Conservation (phyloP, 352 stramenopile species). For the Phytophthora kernoviae region DNA sequence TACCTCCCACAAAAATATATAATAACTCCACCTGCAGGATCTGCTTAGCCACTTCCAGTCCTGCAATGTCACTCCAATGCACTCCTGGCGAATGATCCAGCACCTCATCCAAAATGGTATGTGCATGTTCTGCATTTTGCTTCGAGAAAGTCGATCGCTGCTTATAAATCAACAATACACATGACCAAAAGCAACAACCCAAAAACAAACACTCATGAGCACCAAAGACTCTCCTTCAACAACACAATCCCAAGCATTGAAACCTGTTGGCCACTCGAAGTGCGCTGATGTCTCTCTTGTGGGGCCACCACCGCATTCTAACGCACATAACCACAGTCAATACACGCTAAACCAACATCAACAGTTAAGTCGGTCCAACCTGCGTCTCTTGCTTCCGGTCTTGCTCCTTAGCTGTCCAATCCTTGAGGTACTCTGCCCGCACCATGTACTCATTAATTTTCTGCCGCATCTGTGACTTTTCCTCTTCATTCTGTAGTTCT, state of each 20-base stretch:
- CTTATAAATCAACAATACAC: too few relatives aligned
- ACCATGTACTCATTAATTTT: slow-evolving; percentile 86
- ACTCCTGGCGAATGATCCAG: slow-evolving; percentile 81
- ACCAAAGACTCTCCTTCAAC: neutral
- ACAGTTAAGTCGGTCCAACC: slow-evolving; percentile 6
- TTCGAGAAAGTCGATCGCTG: slow-evolving; percentile 50
- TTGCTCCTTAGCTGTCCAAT: slow-evolving; percentile 28
- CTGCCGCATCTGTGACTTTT: slow-evolving; percentile 33
- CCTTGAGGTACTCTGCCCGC: slow-evolving; percentile 74
- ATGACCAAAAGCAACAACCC: too few relatives aligned
- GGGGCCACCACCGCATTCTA: slow-evolving; percentile 9
- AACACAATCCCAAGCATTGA: neutral
- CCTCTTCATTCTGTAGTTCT: slow-evolving; percentile 45
- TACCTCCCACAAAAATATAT: neutral
- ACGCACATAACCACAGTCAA: slow-evolving; percentile 5
- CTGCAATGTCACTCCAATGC: slow-evolving; percentile 84
- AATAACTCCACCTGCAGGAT: slow-evolving; percentile 78
- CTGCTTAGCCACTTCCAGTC: slow-evolving; percentile 84
- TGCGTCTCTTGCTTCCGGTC: slow-evolving; percentile 24
- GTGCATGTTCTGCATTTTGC: slow-evolving; percentile 61
- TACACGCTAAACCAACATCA: neutral
- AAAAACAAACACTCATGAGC: neutral
- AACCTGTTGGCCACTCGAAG: slow-evolving; percentile 20
- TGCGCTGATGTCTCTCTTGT: slow-evolving; percentile 4
- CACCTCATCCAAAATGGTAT: slow-evolving; percentile 86